Conservation (phyloP, 2,329 filamentous ascomycete species). For the Thermoascus crustaceus region DNA sequence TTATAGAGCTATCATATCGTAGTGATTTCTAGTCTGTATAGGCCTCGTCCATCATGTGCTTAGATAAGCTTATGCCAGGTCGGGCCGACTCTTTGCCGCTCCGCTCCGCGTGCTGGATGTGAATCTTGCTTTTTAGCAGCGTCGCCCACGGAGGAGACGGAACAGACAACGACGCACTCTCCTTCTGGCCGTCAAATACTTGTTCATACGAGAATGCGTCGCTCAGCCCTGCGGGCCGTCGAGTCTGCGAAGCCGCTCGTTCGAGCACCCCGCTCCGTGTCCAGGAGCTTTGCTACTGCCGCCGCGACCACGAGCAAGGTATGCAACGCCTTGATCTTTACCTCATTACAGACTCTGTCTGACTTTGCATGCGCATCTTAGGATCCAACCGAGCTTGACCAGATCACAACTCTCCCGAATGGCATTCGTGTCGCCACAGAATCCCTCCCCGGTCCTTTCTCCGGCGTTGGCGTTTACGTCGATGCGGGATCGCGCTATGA, state of each 20-base stretch:
- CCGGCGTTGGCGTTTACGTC: conserved; percentile 90
- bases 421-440: conserved; percentile 92
- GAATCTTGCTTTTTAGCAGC: conserved; percentile 3
- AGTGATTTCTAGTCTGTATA: neutral
- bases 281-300: conserved; percentile 30
- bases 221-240: conserved; percentile 32
- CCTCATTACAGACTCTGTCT: neutral
- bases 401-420: conserved; percentile 82
- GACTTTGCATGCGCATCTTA: conserved; percentile 22
- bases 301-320: conserved; percentile 28
- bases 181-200: neutral
- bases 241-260: conserved; percentile 30
- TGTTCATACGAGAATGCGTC: conserved; percentile 28
- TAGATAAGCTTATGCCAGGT: neutral
- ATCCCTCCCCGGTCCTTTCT: conserved; percentile 86
- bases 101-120: neutral
- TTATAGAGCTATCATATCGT: too few relatives aligned
- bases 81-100: neutral
- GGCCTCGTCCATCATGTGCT: neutral
- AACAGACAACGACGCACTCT: neutral
- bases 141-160: neutral
- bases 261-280: conserved; percentile 24
- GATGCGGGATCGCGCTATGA: conserved; percentile 94
- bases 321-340: conserved; percentile 7
- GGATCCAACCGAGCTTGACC: conserved; percentile 80